Conservation (phyloP, 345 rosid species). For the Raphanus sativus region DNA sequence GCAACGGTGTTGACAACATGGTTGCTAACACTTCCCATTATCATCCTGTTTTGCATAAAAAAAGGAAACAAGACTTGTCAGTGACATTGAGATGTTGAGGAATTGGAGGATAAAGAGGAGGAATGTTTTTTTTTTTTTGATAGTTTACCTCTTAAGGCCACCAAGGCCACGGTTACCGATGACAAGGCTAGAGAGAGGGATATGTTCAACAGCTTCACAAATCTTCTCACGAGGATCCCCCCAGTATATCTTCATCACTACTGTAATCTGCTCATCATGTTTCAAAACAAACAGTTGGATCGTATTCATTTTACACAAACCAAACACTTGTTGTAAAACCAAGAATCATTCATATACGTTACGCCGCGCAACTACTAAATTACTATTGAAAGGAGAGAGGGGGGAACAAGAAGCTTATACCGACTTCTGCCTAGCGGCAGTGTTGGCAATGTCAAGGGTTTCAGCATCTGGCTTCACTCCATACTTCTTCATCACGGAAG, state of each 20-base stretch:
- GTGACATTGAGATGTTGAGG: neutral
- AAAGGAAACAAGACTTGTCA: neutral
- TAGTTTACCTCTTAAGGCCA: slow-evolving; percentile 61
- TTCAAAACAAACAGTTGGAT: slow-evolving; percentile 12
- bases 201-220: slow-evolving; percentile 67
- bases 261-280: slow-evolving; percentile 37
- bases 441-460: slow-evolving; percentile 64
- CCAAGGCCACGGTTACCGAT: slow-evolving; percentile 88
- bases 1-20: slow-evolving; percentile 65
- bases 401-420: slow-evolving; percentile 43
- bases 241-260: slow-evolving; percentile 75
- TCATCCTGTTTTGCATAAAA: slow-evolving; percentile 44
- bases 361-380: neutral
- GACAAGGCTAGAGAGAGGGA: slow-evolving; percentile 69
- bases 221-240: slow-evolving; percentile 89
- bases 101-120: neutral
- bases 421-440: slow-evolving; percentile 55
- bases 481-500: slow-evolving; percentile 65
- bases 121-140: neutral
- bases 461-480: slow-evolving; percentile 68
- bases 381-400: neutral
- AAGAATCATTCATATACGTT: no score
- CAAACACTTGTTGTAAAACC: neutral
- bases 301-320: neutral
- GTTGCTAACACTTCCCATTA: slow-evolving; percentile 86